These are phyloP conservation scores for Tardiomyces depauwii DNA, from an alignment of 1,139 yeast genomes.

Conservation along the genomic window DNA sequence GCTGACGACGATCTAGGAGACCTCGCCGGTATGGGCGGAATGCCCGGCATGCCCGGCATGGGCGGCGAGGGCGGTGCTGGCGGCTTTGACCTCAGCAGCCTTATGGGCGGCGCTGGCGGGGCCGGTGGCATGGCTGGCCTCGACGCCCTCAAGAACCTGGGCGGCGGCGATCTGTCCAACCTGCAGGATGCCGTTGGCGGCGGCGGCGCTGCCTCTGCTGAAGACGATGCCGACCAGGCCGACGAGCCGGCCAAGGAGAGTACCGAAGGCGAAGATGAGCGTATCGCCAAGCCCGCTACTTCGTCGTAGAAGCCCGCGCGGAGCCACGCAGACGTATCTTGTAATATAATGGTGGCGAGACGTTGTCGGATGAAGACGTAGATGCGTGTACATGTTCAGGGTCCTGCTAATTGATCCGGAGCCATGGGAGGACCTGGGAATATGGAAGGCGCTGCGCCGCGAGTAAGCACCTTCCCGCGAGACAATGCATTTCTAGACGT, in stretches of 20 bases:
- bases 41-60: slow-evolving; percentile 20
- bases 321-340: too few relatives aligned
- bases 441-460: too few relatives aligned
- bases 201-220: slow-evolving; percentile 8
- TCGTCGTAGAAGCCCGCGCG: too few relatives aligned
- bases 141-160: slow-evolving; percentile 19
- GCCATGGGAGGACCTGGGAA: too few relatives aligned
- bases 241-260: slow-evolving; percentile 4
- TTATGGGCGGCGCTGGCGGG: slow-evolving; percentile 19
- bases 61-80: slow-evolving; percentile 21
- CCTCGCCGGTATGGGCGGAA: slow-evolving; percentile 19
- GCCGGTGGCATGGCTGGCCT: slow-evolving; percentile 22
- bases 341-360: too few relatives aligned
- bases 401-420: too few relatives aligned
- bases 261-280: slow-evolving; percentile 1
- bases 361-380: too few relatives aligned
- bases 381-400: too few relatives aligned
- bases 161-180: slow-evolving; percentile 15
- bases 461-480: too few relatives aligned
- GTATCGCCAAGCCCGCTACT: too few relatives aligned
- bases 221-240: slow-evolving; percentile 13
- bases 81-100: slow-evolving; percentile 18
- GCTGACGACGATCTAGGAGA: slow-evolving; percentile 30
- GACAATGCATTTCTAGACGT: too few relatives aligned
- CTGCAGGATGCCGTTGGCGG: slow-evolving; percentile 4